Conservation (phyloP, 176 grass and related monocot species). For the Lolium rigidum region DNA sequence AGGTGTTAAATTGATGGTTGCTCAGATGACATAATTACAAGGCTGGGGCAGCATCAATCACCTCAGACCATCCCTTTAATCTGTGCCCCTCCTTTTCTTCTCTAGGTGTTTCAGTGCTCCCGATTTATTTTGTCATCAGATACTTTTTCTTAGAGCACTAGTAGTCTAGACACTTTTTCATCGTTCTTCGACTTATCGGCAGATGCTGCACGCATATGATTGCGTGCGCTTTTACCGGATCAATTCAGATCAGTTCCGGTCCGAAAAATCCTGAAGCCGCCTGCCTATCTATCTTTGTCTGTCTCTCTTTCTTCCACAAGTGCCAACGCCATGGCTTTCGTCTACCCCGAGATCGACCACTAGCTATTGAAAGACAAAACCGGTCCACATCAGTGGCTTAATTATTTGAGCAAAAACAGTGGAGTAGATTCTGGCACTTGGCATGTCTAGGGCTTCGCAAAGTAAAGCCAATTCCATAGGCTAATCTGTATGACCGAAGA, state of each 20-base stretch:
- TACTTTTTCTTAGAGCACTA: not conserved
- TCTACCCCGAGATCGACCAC: not conserved
- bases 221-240: not conserved
- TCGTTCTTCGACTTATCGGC: not conserved
- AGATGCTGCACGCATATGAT: not conserved
- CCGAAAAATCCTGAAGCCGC: not conserved
- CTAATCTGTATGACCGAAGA: too few relatives aligned
- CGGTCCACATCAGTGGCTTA: not conserved
- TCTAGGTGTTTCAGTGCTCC: not conserved
- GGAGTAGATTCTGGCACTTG: slow-evolving; percentile 18
- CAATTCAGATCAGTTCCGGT: not conserved
- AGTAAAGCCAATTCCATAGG: not conserved
- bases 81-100: not conserved
- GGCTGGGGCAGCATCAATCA: not conserved
- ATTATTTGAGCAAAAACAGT: slow-evolving; percentile 30
- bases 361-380: not conserved
- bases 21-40: not conserved
- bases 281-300: not conserved
- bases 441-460: not conserved
- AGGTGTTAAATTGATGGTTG: not conserved
- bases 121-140: not conserved
- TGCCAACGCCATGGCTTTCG: not conserved
- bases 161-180: not conserved
- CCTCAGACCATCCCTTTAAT: not conserved
- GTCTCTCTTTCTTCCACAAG: not conserved